Evolutionary conservation across 495 filamentous ascomycete species (phyloP).

Genomic region (Penicillium lagena): DNA sequence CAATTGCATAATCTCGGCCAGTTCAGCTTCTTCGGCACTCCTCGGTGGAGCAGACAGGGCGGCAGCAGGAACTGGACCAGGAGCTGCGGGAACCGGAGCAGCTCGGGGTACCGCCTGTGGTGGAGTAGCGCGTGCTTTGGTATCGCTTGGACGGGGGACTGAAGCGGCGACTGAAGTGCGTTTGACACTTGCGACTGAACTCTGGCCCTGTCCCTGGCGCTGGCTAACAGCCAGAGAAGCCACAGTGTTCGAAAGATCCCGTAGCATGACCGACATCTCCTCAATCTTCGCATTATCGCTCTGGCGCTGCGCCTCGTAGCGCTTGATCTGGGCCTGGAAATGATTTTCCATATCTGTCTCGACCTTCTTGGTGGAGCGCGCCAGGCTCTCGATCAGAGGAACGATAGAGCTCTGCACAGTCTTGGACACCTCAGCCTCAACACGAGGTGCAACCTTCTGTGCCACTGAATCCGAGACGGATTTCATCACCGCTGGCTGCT

Average conservation of each 20-base stretch:
- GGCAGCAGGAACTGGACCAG: constrained; percentile 11
- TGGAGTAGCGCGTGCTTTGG: constrained; percentile 9
- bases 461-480: constrained; percentile 64
- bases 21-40: constrained; percentile 57
- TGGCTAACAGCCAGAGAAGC: constrained; percentile 62
- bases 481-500: constrained; percentile 62
- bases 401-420: constrained; percentile 54
- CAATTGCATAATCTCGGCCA: constrained; percentile 56
- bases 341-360: constrained; percentile 60
- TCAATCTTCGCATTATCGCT: constrained; percentile 76
- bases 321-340: constrained; percentile 53
- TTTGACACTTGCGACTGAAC: constrained; percentile 44
- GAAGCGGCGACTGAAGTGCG: constrained; percentile 8
- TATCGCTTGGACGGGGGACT: constrained; percentile 1
- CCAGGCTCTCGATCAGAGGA: constrained; percentile 59
- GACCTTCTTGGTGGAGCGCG: constrained; percentile 54
- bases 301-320: constrained; percentile 62
- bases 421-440: constrained; percentile 63
- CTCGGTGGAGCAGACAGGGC: constrained; percentile 31
- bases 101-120: constrained; percentile 2
- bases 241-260: constrained; percentile 64
- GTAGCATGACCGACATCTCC: constrained; percentile 67
- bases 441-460: constrained; percentile 53
- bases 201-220: constrained; percentile 53
- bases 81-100: background rate